Conservation (phyloP, 345 rosid genomes). For the Balakata baccata region DNA sequence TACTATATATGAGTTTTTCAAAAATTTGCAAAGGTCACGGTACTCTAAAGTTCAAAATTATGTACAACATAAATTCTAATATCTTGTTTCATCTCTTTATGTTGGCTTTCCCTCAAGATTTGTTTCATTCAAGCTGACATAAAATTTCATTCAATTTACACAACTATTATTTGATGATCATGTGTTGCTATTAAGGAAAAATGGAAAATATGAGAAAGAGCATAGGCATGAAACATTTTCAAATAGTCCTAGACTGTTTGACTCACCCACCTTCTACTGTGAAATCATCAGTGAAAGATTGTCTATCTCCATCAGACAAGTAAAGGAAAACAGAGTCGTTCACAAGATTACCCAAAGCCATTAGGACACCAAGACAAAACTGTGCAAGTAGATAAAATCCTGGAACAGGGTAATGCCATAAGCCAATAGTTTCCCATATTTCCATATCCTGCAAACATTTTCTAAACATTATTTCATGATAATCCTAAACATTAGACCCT, state of each 20-base stretch:
- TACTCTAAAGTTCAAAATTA: background rate
- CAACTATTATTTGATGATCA: background rate
- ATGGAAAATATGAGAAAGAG: background rate
- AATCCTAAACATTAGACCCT: background rate
- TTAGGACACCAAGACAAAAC: slow-evolving; percentile 43
- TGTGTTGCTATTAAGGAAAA: background rate
- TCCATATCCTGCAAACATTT: slow-evolving; percentile 39
- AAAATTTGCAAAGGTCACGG: too few relatives aligned
- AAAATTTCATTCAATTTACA: too few relatives aligned
- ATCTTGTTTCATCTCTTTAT: background rate
- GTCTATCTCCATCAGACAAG: slow-evolving; percentile 31
- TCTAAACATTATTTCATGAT: background rate
- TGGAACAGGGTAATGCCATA: slow-evolving; percentile 48
- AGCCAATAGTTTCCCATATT: slow-evolving; percentile 46
- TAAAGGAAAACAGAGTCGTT: slow-evolving; percentile 39
- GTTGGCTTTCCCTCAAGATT: background rate
- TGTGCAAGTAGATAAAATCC: slow-evolving; percentile 49
- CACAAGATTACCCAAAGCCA: slow-evolving; percentile 46
- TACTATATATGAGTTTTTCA: too few relatives aligned
- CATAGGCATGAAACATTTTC: background rate
- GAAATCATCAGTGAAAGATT: slow-evolving; percentile 17
- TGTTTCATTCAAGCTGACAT: background rate
- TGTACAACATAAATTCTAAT: background rate
- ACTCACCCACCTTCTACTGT: slow-evolving; percentile 32
- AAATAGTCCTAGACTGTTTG: background rate